phyloP scores from a whole-genome alignment of 176 grass and related monocot species.

The Oryza nivara region DNA sequence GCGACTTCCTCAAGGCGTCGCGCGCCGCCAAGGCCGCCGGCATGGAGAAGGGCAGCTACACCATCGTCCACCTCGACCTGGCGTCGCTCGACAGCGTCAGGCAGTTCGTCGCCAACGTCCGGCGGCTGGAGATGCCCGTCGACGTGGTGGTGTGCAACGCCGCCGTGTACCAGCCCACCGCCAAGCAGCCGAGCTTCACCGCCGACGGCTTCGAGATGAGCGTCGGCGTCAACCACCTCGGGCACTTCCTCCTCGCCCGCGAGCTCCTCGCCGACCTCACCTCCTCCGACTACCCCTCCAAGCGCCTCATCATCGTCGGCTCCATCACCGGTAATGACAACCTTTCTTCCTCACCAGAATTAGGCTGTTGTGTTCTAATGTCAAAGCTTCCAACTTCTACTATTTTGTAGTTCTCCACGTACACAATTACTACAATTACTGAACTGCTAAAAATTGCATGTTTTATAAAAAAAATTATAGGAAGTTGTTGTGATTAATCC shows the following conservation, averaged over 20 bases:
- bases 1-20: conserved; percentile 96
- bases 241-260: conserved; percentile 86
- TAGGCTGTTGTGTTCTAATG: too few species aligned
- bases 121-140: conserved; percentile 64
- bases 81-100: conserved; percentile 91
- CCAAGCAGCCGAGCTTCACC: conserved; percentile 87
- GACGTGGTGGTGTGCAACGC: conserved; percentile 98
- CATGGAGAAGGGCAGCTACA: conserved; percentile 82
- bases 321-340: conserved; percentile 77
- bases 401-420: too few species aligned
- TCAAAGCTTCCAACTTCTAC: too few species aligned
- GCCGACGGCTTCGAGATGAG: conserved; percentile 97
- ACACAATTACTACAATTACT: too few species aligned
- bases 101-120: conserved; percentile 74
- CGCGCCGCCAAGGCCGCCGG: conserved; percentile 76
- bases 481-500: too few species aligned
- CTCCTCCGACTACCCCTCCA: conserved; percentile 78
- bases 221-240: conserved; percentile 97
- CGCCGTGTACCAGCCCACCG: conserved; percentile 91
- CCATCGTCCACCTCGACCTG: conserved; percentile 90
- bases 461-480: too few species aligned
- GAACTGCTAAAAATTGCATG: too few species aligned
- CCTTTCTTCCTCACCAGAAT: not conserved
- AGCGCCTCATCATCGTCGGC: conserved; percentile 94
- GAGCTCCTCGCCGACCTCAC: conserved; percentile 70